phyloP scores from a whole-genome alignment of 371 early-diverging fungal genomes.

The Mortierella sp. region DNA sequence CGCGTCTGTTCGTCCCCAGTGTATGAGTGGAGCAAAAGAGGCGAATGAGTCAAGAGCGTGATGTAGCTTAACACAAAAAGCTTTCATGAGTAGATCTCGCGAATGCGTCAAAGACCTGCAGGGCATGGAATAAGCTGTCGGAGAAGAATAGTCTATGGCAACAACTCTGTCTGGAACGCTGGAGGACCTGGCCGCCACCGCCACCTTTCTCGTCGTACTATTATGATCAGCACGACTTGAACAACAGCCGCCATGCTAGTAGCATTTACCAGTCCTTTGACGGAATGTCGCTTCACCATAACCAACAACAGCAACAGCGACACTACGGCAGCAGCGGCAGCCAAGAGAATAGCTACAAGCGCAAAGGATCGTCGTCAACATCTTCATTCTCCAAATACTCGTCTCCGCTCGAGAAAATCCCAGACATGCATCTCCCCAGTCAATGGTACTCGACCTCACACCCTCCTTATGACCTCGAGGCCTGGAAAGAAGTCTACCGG shows the following conservation, averaged over 20 bases:
- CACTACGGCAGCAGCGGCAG: not conserved
- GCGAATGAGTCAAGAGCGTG: not conserved
- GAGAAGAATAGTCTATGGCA: slow-evolving; percentile 50
- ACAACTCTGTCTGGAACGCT: slow-evolving; percentile 43
- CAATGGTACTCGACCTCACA: slow-evolving; percentile 36
- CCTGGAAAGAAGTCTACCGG: slow-evolving; percentile 47
- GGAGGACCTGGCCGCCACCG: slow-evolving; percentile 50
- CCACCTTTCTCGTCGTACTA: slow-evolving; percentile 26
- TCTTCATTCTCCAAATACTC: not conserved
- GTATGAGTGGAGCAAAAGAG: not conserved
- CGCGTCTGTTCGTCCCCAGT: not conserved
- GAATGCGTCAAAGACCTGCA: slow-evolving; percentile 26
- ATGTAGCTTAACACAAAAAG: not conserved
- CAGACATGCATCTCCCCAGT: slow-evolving; percentile 27
- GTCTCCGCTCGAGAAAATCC: slow-evolving; percentile 19
- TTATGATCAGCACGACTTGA: not conserved
- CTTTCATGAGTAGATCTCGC: slow-evolving; percentile 30
- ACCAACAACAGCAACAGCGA: not conserved
- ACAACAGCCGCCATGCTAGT: not conserved
- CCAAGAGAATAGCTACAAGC: not conserved
- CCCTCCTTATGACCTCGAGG: slow-evolving; percentile 31
- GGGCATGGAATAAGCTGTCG: slow-evolving; percentile 35
- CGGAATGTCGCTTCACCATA: slow-evolving; percentile 16
- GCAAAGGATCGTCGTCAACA: not conserved
- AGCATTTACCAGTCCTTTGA: slow-evolving; percentile 2